Evolutionary conservation across 2,329 filamentous ascomycete species (phyloP).

Genomic region (Scedosporium aurantiacum): DNA sequence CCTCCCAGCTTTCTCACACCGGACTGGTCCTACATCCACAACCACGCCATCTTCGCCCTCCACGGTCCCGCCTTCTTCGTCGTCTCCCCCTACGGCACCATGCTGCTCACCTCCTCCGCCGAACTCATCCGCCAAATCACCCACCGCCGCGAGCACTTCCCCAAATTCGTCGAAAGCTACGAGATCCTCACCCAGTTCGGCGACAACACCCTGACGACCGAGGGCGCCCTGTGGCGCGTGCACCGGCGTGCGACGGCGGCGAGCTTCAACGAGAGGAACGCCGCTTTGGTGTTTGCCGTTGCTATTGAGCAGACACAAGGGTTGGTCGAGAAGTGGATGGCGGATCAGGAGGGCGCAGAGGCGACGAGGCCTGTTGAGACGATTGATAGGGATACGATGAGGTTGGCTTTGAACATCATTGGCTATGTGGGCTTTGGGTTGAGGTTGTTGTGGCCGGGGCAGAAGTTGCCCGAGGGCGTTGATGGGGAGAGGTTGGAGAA

Average conservation of each 20-base stretch:
- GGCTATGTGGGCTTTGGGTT: slow-evolving; percentile 62
- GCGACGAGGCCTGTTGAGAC: slow-evolving; percentile 33
- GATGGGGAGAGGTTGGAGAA: slow-evolving; percentile 33
- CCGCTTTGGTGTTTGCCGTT: slow-evolving; percentile 54
- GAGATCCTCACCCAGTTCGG: slow-evolving; percentile 42
- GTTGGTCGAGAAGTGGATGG: slow-evolving; percentile 49
- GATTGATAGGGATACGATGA: slow-evolving; percentile 55
- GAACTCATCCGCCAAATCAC: slow-evolving; percentile 57
- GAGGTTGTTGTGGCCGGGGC: slow-evolving; percentile 49
- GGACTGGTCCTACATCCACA: slow-evolving; percentile 47
- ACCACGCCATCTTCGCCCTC: slow-evolving; percentile 45
- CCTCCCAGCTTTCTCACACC: slow-evolving; percentile 37
- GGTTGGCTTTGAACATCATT: slow-evolving; percentile 43
- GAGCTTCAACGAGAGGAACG: slow-evolving; percentile 68
- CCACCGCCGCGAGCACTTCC: slow-evolving; percentile 56
- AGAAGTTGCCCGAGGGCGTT: slow-evolving; percentile 32
- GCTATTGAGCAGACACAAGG: slow-evolving; percentile 49
- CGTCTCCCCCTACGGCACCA: slow-evolving; percentile 44
- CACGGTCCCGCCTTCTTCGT: slow-evolving; percentile 54
- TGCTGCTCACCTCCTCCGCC: slow-evolving; percentile 49
- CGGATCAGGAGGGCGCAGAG: slow-evolving; percentile 19
- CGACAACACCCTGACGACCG: slow-evolving; percentile 59
- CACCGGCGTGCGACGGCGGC: slow-evolving; percentile 63
- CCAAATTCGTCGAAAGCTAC: slow-evolving; percentile 28
- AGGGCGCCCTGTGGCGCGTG: slow-evolving; percentile 58